Evolutionary conservation across 768 basidiomycete species (phyloP), one percentile per base, ranked within the genome.

Genomic region (Hortiboletus flavorubellus): DNA sequence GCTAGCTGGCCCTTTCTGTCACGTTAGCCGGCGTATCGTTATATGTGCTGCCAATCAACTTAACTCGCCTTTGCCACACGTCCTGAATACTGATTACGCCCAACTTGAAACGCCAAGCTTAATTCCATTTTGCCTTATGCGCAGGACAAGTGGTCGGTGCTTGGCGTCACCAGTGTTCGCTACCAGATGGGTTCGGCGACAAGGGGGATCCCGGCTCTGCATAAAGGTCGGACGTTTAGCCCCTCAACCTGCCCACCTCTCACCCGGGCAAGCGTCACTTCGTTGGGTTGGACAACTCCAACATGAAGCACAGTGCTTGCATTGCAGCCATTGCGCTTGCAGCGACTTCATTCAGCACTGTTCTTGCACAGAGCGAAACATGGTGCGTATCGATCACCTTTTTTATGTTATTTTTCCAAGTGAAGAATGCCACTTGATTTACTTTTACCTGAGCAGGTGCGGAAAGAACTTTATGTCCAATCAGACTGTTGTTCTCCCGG

Each of bases 401-500:
- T 21, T 21, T 21, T 21, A 21, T 21, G 1, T 21, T 21, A 21
- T 21, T 21, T 21, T 21, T 21, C 21, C 21, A 21, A 21, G 21
- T 21, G 21, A 21, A 21, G 21, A 21, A 21, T 11, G 26, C 26
- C 48, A 31, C 4, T 21, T 21, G 10, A 5, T 18, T 45, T 21
- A 51, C n/a, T 5, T 23, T 1, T 3, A 14, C 2, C 8, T 18
- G 0, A 21, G 42, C 29, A 81, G 81, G 79, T 81, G 80, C 46
- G 78, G 77, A 38, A 81, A 81, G 64, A 74, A 80, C 58, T 82
- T 68, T 60, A 76, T 75, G 70, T 34, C 68, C 7, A 69, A 70
- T 29, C 65, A 77, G 51, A 70, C 75, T 1, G 66, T 76, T 5
- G 72, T 77, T 15, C 73, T 73, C 1, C 79, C 80, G 0, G 79